Base-by-base conservation (phyloP, 176 grass and related monocot species). In the Rhynchospora breviuscula region DNA sequence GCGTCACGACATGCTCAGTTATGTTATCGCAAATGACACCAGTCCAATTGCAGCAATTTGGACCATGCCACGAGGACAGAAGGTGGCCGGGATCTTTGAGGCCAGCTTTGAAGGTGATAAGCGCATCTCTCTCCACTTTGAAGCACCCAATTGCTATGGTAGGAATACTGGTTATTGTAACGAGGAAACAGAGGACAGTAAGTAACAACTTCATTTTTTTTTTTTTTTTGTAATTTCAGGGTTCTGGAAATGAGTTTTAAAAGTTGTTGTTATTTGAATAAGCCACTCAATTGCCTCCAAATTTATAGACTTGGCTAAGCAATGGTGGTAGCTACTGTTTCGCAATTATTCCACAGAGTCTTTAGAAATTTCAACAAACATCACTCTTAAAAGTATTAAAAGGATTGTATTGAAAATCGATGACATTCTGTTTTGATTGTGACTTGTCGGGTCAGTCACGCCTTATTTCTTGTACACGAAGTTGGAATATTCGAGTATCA, bases 1-100 rank as follows among this genome's bases (percentile, higher is more conserved):
- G 71, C 70, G 49, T 63, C 7, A 84, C n/a, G 1, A 84, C 54
- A 25, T 64, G 79, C 33, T 62, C 60, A 21, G 79, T 88, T 21
- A 19, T 51, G 45, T 79, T 84, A 40, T 77, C 73, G 64, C 86
- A 91, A 17, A 10, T 18, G 5, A 87, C 8, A n/a, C 82, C 82
- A 9, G 40, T 57, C 89, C 89, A 87, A 8, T 10, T 68, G 78
- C 89, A 88, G 57, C 84, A 91, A 59, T 75, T 18, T 25, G 56
- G n/a, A 49, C 63, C 89, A 10, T 79, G 79, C 89, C 86, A 91
- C 0, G 86, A 84, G 0, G 79, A 74, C 5, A 91, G 67, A 13
- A 58, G 15, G 15, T 79, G 65, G 5, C 0, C 19, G 11, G 89
- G 64, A 33, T 88, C 83, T 2, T 14, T 10, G 21, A 86, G 22